Evolutionary conservation across 129 eudicot genomes (phyloP).

Genomic region (Sambucus nigra): DNA sequence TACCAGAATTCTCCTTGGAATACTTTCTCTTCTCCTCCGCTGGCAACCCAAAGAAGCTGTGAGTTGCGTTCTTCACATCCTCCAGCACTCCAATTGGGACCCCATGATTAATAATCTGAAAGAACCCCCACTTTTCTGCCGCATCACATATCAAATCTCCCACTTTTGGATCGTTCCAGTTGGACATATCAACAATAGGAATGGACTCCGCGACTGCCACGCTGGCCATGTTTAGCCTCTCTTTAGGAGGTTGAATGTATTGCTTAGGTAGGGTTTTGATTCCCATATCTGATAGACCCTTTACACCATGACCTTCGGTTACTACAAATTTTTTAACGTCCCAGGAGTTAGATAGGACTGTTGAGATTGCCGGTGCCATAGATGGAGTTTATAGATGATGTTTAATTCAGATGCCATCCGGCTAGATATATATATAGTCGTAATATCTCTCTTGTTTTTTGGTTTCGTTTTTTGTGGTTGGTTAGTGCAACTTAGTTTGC

Average conservation of each 20-base stretch:
- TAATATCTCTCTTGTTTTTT: too few species aligned
- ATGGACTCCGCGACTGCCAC: slow-evolving; percentile 13
- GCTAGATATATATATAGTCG: too few species aligned
- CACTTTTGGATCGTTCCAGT: slow-evolving; percentile 34
- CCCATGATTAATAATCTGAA: too few species aligned
- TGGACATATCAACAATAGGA: slow-evolving; percentile 41
- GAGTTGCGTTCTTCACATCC: slow-evolving; percentile 47
- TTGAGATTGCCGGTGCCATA: too few species aligned
- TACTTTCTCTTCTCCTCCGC: slow-evolving; percentile 6
- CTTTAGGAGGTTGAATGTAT: slow-evolving; percentile 43
- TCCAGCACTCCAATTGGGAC: slow-evolving; percentile 47
- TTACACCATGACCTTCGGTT: slow-evolving; percentile 32
- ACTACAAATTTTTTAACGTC: too few species aligned
- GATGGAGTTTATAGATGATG: too few species aligned
- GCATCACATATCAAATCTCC: slow-evolving; percentile 45
- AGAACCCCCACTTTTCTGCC: slow-evolving; percentile 54
- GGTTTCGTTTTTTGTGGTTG: too few species aligned
- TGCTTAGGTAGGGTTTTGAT: slow-evolving; percentile 24
- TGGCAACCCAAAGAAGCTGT: slow-evolving; percentile 30
- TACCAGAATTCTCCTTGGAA: too few species aligned
- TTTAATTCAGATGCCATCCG: too few species aligned
- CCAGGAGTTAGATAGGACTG: too few species aligned
- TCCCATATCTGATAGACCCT: slow-evolving; percentile 38
- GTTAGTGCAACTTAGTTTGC: too few species aligned
- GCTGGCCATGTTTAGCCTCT: slow-evolving; percentile 17